A percentile compares a stretch with the other conserved stretches of the same genome.
Evolutionary conservation across 2,329 filamentous ascomycete genomes (phyloP).

Genomic region (Xylariales sp.): DNA sequence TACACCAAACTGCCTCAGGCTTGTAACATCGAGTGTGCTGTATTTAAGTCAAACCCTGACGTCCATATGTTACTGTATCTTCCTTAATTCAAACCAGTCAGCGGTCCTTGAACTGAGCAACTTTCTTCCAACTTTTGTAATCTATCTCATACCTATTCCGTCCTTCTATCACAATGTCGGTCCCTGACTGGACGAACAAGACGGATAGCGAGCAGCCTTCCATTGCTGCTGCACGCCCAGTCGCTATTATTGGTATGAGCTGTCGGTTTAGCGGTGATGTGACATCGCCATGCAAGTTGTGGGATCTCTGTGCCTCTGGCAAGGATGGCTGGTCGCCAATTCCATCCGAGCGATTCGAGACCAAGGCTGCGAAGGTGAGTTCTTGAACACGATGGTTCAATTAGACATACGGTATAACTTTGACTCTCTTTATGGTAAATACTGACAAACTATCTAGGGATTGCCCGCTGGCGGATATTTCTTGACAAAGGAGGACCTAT

Average conservation of each 20-base stretch:
- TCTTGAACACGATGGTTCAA: not conserved
- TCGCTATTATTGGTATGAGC: conserved; percentile 7
- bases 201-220: no score
- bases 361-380: conserved; percentile 3
- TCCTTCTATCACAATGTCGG: no score
- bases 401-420: not conserved
- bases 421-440: not conserved
- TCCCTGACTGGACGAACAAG: no score
- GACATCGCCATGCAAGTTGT: conserved; percentile 5
- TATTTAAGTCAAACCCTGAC: no score
- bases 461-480: conserved; percentile 3
- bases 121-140: no score
- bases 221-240: no score
- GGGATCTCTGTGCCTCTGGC: conserved; percentile 5
- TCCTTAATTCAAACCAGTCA: no score
- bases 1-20: no score
- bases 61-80: no score
- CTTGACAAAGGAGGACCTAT: conserved; percentile 1
- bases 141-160: no score
- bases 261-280: conserved; percentile 7
- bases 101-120: no score
- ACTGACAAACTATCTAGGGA: not conserved
- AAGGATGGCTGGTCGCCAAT: conserved; percentile 2
- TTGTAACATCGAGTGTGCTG: no score
- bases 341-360: conserved; percentile 1